Percentiles rank a stretch among this genome's conserved stretches.
phyloP scores from a whole-genome alignment of 352 stramenopile genomes.

The Phytophthora europaea region DNA sequence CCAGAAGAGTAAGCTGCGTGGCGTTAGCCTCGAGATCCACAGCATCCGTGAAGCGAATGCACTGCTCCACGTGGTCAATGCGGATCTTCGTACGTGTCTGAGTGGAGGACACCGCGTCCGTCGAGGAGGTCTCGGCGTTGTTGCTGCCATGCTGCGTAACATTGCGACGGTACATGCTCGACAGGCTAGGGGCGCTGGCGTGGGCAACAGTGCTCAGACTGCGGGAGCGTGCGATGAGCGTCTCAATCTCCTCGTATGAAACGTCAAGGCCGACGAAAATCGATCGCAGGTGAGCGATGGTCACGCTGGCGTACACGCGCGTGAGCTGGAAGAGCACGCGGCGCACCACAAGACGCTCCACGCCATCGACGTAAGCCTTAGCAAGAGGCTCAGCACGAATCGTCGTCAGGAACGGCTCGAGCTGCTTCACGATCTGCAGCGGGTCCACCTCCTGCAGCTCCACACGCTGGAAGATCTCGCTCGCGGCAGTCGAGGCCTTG shows the following conservation, averaged over 20 bases:
- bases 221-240: constrained; percentile 87
- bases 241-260: constrained; percentile 87
- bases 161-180: constrained; percentile 69
- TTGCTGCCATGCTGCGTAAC: constrained; percentile 58
- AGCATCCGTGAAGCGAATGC: constrained; percentile 86
- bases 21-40: constrained; percentile 85
- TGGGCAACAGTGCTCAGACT: constrained; percentile 72
- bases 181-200: constrained; percentile 69
- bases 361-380: constrained; percentile 64
- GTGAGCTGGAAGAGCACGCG: constrained; percentile 89
- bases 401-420: constrained; percentile 70
- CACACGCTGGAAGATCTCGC: constrained; percentile 72
- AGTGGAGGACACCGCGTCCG: constrained; percentile 50
- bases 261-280: constrained; percentile 89
- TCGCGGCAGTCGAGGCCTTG: constrained; percentile 66
- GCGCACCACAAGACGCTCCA: constrained; percentile 80
- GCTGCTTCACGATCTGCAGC: constrained; percentile 76
- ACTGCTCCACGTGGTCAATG: constrained; percentile 88
- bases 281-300: constrained; percentile 81
- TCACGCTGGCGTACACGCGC: constrained; percentile 90
- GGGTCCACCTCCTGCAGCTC: constrained; percentile 81
- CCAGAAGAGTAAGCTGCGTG: constrained; percentile 76
- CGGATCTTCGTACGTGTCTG: constrained; percentile 79
- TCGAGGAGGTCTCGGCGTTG: constrained; percentile 64
- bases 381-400: constrained; percentile 51